A percentile compares a stretch with the other conserved stretches of the same genome.
These are phyloP conservation scores for Candida tammaniensis DNA, from an alignment of 805 yeast genomes.

Conservation along the genomic window DNA sequence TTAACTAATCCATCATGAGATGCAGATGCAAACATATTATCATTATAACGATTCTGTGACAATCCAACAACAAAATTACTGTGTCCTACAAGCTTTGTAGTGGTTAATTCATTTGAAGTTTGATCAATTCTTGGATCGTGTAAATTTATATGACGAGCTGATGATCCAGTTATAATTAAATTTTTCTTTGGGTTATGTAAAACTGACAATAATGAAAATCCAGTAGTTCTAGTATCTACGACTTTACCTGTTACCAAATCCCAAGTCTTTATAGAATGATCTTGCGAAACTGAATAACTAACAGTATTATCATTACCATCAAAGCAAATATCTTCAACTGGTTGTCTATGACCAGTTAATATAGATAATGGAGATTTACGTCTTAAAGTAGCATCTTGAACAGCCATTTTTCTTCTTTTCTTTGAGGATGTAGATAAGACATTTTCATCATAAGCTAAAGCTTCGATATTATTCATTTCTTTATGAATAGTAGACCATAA, in stretches of 20 bases:
- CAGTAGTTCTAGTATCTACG: constrained; percentile 84
- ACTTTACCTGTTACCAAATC: constrained; percentile 84
- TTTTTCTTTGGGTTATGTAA: constrained; percentile 64
- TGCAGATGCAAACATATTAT: constrained; percentile 80
- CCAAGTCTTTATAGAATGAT: constrained; percentile 95
- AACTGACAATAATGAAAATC: constrained; percentile 77
- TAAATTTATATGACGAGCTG: constrained; percentile 93
- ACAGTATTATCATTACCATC: constrained; percentile 73
- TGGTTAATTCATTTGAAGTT: constrained; percentile 57
- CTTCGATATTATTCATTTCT: constrained; percentile 68
- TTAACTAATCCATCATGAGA: constrained; percentile 96
- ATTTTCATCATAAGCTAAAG: constrained; percentile 41
- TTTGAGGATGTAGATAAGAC: constrained; percentile 74
- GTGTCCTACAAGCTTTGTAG: constrained; percentile 76
- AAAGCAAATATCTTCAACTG: constrained; percentile 82
- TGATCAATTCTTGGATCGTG: constrained; percentile 86
- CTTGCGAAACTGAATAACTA: constrained; percentile 92
- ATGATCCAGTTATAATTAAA: constrained; percentile 87
- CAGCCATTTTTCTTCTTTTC: constrained; percentile 81
- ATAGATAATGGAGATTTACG: constrained; percentile 80
- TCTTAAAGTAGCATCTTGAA: constrained; percentile 70
- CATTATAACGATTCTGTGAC: constrained; percentile 71
- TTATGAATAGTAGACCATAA: constrained; percentile 87
- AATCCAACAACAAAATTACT: constrained; percentile 84
- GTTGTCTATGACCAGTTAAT: constrained; percentile 77